Evolutionary conservation across 306 rosid genomes (phyloP).

Genomic region (Cicer cuneatum): DNA sequence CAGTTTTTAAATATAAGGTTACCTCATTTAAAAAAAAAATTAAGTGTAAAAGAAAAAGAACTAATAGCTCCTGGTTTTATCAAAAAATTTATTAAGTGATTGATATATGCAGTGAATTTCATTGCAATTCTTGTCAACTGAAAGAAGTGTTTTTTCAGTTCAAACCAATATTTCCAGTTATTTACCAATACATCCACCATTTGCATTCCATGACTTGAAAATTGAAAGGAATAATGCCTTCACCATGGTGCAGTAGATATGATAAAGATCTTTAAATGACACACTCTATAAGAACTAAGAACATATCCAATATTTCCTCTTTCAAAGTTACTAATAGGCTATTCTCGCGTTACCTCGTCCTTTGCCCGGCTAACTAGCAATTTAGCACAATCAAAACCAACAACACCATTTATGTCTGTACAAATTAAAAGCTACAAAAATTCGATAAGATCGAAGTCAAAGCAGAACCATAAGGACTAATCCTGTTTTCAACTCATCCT

Average conservation of each 20-base stretch:
- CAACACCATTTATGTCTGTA: constrained; percentile 37
- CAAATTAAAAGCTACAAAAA: constrained; percentile 42
- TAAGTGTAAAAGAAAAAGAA: background rate
- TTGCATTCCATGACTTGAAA: constrained; percentile 13
- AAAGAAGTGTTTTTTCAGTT: background rate
- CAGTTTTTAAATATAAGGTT: background rate
- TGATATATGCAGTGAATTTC: background rate
- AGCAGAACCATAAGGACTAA: constrained; percentile 22
- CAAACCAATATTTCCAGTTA: background rate
- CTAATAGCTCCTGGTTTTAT: background rate
- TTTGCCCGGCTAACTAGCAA: constrained; percentile 22
- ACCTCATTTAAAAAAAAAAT: background rate
- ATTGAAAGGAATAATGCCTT: background rate
- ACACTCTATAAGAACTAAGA: background rate
- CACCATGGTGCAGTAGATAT: background rate
- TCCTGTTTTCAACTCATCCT: constrained; percentile 31
- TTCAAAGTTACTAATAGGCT: constrained; percentile 23
- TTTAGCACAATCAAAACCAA: constrained; percentile 42
- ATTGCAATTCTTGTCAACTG: background rate
- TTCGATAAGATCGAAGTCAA: constrained; percentile 32
- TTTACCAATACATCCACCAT: background rate
- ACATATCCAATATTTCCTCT: constrained; percentile 28
- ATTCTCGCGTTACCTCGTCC: constrained; percentile 34
- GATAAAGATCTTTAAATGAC: background rate
- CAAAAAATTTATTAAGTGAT: too few relatives aligned